Conservation (phyloP, 345 rosid genomes). For the Linum lewisii region DNA sequence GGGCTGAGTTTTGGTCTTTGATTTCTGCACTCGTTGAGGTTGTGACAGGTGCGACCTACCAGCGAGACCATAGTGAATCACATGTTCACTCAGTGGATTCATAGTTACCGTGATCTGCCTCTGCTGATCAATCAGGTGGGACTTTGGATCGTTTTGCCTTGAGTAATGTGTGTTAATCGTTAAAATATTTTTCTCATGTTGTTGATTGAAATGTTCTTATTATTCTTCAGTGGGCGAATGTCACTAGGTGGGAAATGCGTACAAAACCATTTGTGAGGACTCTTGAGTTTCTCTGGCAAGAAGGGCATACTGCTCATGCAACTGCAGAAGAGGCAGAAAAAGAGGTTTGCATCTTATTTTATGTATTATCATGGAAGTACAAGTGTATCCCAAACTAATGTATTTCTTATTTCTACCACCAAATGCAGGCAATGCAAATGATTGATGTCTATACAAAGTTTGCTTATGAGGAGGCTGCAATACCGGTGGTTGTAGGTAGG, state of each 20-base stretch:
- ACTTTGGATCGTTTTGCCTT: not conserved
- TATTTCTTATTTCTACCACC: conserved; percentile 12
- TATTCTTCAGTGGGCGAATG: conserved; percentile 94
- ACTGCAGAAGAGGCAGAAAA: conserved; percentile 84
- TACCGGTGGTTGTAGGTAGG: conserved; percentile 88
- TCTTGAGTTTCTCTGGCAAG: conserved; percentile 95
- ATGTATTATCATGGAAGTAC: conserved; percentile 8
- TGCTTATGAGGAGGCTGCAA: conserved; percentile 88
- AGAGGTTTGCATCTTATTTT: conserved; percentile 53
- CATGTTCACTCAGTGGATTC: conserved; percentile 97
- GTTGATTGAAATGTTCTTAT: too few species aligned
- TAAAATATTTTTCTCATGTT: too few species aligned
- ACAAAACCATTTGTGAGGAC: conserved; percentile 93
- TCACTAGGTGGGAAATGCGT: conserved; percentile 95
- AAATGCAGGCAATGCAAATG: conserved; percentile 76
- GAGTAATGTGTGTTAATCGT: too few species aligned
- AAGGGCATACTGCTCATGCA: conserved; percentile 94
- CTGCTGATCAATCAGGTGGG: conserved; percentile 85
- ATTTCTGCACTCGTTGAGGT: conserved; percentile 65
- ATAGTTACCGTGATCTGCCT: conserved; percentile 91
- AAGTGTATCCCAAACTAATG: not conserved
- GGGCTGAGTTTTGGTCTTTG: conserved; percentile 59
- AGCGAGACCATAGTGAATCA: conserved; percentile 95
- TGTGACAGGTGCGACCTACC: conserved; percentile 95
- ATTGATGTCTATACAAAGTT: conserved; percentile 76